Evolutionary conservation across 1,139 yeast species (phyloP), one percentile per base, ranked within the genome.

Genomic region (Kodamaea sp.): DNA sequence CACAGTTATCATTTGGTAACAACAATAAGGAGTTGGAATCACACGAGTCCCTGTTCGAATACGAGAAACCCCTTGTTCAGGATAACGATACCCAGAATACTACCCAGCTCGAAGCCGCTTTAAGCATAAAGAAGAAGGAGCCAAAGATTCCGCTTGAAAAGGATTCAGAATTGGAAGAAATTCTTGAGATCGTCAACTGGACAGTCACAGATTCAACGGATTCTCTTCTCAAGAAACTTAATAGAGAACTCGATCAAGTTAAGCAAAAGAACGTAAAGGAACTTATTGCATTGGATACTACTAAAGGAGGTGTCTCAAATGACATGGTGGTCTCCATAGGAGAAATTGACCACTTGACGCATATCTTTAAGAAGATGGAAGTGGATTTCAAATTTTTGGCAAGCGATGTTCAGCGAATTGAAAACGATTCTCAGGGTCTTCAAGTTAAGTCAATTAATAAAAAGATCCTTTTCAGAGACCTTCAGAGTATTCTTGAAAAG

Each of bases 371-470:
- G 41, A 63, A 57, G 34, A 66, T 68, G 71, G 76, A 70, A 39
- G 51, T 67, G 16, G 67, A 62, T 35, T 66, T 70, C 42, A 63
- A 61, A 34, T 50, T 59, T 26, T 46, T 87, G 32, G 74, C 81
- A 4, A 78, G 78, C 6, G 92, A 85, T 41, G 78, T 89, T 33
- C 73, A 76, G 30, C 75, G 73, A 35, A 82, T 89, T 32, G 96
- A 89, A 53, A 68, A 72, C 27, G 86, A 85, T 51, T 81, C 89
- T 2, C 80, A 82, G 48, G 96, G 96, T 32, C 62, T 89, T 22
- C 97, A 90, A 59, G 84, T 89, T 3, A 83, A 82, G 48, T 79
- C 92, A 4, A 81, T 87, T 24, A 90, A 90, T 58, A 87, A 86
- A 57, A 86, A 86, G 49, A 59, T 73, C 14, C 66, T 90, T 26